These are phyloP conservation scores for Cladorrhinum sp. DNA, from an alignment of 2,329 filamentous ascomycete genomes.

Conservation along the genomic window DNA sequence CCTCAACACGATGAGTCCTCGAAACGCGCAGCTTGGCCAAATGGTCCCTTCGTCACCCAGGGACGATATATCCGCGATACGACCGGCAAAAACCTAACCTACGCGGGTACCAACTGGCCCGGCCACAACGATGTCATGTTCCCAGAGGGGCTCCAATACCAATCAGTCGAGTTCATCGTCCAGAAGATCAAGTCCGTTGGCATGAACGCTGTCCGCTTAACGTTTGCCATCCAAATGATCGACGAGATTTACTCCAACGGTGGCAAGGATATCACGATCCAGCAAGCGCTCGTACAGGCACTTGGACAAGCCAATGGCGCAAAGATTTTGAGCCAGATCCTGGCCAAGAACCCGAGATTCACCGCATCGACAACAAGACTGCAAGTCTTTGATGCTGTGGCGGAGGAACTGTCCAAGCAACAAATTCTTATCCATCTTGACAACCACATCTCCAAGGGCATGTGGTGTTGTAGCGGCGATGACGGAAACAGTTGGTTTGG, in stretches of 20 bases:
- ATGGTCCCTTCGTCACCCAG: constrained; percentile 41
- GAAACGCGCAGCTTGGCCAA: constrained; percentile 35
- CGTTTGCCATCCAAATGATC: constrained; percentile 62
- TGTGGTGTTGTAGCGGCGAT: constrained; percentile 54
- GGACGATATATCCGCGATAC: constrained; percentile 44
- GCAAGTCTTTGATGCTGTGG: constrained; percentile 60
- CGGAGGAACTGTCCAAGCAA: constrained; percentile 53
- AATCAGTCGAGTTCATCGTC: constrained; percentile 53
- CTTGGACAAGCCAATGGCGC: constrained; percentile 53
- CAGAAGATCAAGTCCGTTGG: constrained; percentile 56
- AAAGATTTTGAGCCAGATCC: constrained; percentile 47
- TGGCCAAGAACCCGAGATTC: constrained; percentile 57
- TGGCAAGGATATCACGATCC: constrained; percentile 45
- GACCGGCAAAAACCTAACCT: constrained; percentile 42
- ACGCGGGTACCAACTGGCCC: constrained; percentile 61
- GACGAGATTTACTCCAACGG: constrained; percentile 53
- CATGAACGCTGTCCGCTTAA: constrained; percentile 62
- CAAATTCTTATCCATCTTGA: constrained; percentile 58
- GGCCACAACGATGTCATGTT: constrained; percentile 62
- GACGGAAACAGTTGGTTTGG: constrained; percentile 62
- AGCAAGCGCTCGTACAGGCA: constrained; percentile 43
- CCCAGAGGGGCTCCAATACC: constrained; percentile 61
- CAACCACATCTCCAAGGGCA: constrained; percentile 57
- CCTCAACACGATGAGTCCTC: neutral
- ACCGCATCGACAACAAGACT: constrained; percentile 52